phyloP scores from a whole-genome alignment of 352 stramenopile species.

The Thalassiosira hispida region DNA sequence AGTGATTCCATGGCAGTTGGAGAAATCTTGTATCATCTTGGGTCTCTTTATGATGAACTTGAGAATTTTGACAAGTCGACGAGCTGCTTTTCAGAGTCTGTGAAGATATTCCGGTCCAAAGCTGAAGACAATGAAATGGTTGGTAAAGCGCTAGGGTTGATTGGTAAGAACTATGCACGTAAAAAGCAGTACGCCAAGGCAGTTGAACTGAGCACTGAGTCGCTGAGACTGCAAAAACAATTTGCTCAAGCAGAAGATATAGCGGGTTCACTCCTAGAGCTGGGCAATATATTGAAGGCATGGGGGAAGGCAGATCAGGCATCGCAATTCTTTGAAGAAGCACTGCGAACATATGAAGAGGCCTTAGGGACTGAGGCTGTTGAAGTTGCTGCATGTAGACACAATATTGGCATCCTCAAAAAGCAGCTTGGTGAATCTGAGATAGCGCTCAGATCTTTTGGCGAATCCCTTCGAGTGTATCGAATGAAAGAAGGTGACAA shows the following conservation, averaged over 20 bases:
- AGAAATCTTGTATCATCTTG: slow-evolving; percentile 43
- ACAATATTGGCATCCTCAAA: slow-evolving; percentile 56
- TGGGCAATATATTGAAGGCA: slow-evolving; percentile 61
- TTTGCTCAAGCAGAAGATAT: slow-evolving; percentile 38
- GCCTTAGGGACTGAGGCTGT: slow-evolving; percentile 39
- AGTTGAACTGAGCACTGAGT: slow-evolving; percentile 59
- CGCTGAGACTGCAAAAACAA: slow-evolving; percentile 55
- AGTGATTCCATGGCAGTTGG: slow-evolving; percentile 45
- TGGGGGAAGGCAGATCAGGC: slow-evolving; percentile 65
- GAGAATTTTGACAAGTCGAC: slow-evolving; percentile 49
- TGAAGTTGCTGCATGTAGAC: slow-evolving; percentile 56
- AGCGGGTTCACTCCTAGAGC: slow-evolving; percentile 43
- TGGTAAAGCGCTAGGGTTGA: slow-evolving; percentile 38
- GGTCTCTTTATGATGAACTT: slow-evolving; percentile 47
- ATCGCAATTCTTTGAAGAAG: slow-evolving; percentile 65
- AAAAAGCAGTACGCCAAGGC: slow-evolving; percentile 60
- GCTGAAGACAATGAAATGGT: slow-evolving; percentile 44
- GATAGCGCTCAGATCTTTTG: slow-evolving; percentile 54
- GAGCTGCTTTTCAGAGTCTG: slow-evolving; percentile 51
- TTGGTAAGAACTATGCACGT: slow-evolving; percentile 57
- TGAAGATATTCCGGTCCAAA: slow-evolving; percentile 58
- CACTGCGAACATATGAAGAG: slow-evolving; percentile 43
- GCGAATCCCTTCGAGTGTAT: slow-evolving; percentile 56
- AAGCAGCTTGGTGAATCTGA: slow-evolving; percentile 43
- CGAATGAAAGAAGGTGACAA: slow-evolving; percentile 50